Evolutionary conservation across 768 basidiomycete genomes (phyloP).

Genomic region (Suillus plorans): DNA sequence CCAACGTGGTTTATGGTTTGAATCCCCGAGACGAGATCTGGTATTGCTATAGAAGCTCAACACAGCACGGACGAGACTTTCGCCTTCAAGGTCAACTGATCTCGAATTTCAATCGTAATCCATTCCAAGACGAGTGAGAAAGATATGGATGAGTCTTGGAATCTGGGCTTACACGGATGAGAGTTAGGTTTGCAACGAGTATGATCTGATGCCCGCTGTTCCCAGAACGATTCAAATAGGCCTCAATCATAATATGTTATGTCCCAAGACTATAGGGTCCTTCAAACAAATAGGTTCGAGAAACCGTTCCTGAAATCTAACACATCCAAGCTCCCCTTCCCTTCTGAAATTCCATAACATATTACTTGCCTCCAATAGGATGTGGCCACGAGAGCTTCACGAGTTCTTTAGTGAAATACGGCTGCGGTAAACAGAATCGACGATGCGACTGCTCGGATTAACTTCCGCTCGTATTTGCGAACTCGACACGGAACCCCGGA

Average conservation of each 20-base stretch:
- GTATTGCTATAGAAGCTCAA: neutral
- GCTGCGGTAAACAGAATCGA: neutral
- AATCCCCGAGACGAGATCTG: neutral
- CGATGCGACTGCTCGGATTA: neutral
- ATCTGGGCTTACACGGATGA: neutral
- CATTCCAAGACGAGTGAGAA: conserved; percentile 1
- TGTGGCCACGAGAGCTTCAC: neutral
- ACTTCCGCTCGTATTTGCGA: neutral
- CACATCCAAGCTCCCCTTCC: neutral
- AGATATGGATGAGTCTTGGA: neutral
- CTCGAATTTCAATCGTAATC: neutral
- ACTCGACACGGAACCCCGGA: neutral
- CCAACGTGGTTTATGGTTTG: neutral
- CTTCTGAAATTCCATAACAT: neutral
- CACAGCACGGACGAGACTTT: neutral
- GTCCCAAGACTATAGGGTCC: neutral
- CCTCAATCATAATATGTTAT: neutral
- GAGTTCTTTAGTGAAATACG: neutral
- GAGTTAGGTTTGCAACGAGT: neutral
- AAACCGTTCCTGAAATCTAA: neutral
- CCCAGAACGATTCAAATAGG: neutral
- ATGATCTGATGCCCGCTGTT: neutral
- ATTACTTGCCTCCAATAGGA: neutral
- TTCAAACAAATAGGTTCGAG: neutral
- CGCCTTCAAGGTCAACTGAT: neutral